Conservation (phyloP, 2,329 filamentous ascomycete species). For the Ophiostoma ulmi region DNA sequence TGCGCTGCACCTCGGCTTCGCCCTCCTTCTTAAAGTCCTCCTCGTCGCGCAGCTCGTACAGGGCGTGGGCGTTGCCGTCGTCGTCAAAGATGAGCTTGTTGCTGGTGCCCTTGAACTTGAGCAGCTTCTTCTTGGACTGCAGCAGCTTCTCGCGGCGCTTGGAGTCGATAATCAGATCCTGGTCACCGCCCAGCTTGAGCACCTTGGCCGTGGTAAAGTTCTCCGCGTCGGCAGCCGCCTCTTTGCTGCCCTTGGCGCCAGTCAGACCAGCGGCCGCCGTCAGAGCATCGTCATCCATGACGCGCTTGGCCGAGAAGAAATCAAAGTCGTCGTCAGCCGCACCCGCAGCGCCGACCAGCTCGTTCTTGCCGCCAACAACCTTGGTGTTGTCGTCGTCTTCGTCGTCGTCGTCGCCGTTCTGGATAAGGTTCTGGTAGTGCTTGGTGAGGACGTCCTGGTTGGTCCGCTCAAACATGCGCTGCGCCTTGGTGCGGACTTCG, state of each 20-base stretch:
- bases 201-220: constrained; percentile 48
- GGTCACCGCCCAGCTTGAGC: constrained; percentile 57
- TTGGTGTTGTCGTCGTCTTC: constrained; percentile 37
- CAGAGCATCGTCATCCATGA: constrained; percentile 67
- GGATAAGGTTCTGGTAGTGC: constrained; percentile 84
- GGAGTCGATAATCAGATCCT: constrained; percentile 80
- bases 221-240: constrained; percentile 32
- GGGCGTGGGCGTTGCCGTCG: constrained; percentile 74
- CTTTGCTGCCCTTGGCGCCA: constrained; percentile 24
- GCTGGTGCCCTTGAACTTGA: constrained; percentile 83
- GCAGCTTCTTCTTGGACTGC: constrained; percentile 87
- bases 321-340: constrained; percentile 45
- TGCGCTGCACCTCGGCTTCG: constrained; percentile 67
- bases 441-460: constrained; percentile 95
- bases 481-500: constrained; percentile 85
- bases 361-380: constrained; percentile 16
- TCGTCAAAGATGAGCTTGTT: constrained; percentile 88
- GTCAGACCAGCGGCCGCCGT: constrained; percentile 47
- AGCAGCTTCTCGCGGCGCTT: constrained; percentile 95
- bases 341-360: neutral
- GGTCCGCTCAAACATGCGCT: constrained; percentile 94
- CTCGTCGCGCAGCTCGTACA: constrained; percentile 87
- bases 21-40: constrained; percentile 72
- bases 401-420: constrained; percentile 57
- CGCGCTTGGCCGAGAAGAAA: constrained; percentile 84